Evolutionary conservation across 2,329 filamentous ascomycete genomes (phyloP), one percentile per base, ranked within the genome.

Genomic region (Talaromyces sp.): DNA sequence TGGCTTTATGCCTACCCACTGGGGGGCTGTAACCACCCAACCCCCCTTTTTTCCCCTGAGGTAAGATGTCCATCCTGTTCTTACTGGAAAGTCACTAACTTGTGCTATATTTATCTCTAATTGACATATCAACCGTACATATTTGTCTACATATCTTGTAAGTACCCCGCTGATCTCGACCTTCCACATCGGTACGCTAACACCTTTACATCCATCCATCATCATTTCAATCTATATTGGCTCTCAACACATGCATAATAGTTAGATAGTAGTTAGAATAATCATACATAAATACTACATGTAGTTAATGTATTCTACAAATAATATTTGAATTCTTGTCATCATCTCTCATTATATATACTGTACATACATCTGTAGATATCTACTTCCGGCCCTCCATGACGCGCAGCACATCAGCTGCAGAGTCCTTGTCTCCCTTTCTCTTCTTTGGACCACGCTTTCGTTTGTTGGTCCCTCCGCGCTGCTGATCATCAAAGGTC

Each of bases 401-500:
- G 29, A 91, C 89, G 61, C 84, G 84, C 80, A 96, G 78, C 58
- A 96, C 90, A 79, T 96, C 91, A 5, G 84, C 84, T 14, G 86
- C 89, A 75, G 82, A 93, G 70, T 98, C 72, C 64, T 78, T 79
- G 69, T 82, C 77, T 54, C 80, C 76, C 71, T 81, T 81, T 66
- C 74, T 78, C 73, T 80, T 80, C 73, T 80, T 81, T 13, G 78
- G 76, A n/a, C 78, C 77, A 63, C 89, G 84, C 76, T 81, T 81
- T 63, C 79, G 75, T 69, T 78, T 79, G 63, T 72, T 77, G 7
- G 68, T 68, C 31, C 70, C 69, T 35, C 66, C 65, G 24, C 69
- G 69, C 35, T 70, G 70, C 29, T 78, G 43, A 85, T 58, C 51
- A 51, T 59, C 58, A 50, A 41, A 61, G 2, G 56, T 61, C 4